Base-by-base conservation (phyloP, 495 filamentous ascomycete species). In the Rusavskia elegans region DNA sequence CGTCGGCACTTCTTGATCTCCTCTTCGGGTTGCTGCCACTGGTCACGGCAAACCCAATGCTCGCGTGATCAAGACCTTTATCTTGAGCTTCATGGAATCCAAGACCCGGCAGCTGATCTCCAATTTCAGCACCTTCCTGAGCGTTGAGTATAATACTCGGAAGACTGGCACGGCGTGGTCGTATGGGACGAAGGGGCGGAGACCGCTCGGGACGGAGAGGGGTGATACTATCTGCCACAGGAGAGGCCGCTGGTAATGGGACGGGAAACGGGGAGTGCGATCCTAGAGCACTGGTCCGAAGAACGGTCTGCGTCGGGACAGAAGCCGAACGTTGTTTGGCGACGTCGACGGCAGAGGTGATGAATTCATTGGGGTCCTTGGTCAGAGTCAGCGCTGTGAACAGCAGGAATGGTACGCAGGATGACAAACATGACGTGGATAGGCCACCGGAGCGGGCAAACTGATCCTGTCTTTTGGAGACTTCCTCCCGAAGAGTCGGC, bases 1-100 rank as follows among this genome's bases (percentile, higher is more conserved):
- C 58, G 41, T 55, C 60, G 16, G 55, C 64, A 51, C 65, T 67
- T 49, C 63, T 58, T 19, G 65, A 68, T 36, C 65, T 57, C 29
- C 65, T 55, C 49, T 66, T 66, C 16, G 61, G 59, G 29, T 62
- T 59, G 45, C 55, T 59, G n/a, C 57, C 59, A 37, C 55, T 62
- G 8, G 59, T 62, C 16, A 62, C 55, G 2, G 59, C 59, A 48
- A 59, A 62, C 13, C 59, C 59, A 49, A 62, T 59, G 20, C 57
- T 53, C 16, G 38, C 39, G 1, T 50, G 42, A 51, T 58, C 59
- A 11, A 53, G 17, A 20, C 21, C 30, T 52, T 48, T 53, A 14
- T 53, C 56, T 19, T 45, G 42, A 11, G 23, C n/a, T 2, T 40
- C 52, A 38, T 55, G 59, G 13, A 56, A 45, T 13, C 49, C 52